A percentile compares a stretch with the other conserved stretches of the same genome.
These are phyloP conservation scores for Cercospora berteroae DNA, from an alignment of 2,329 filamentous ascomycete genomes.

Conservation along the genomic window DNA sequence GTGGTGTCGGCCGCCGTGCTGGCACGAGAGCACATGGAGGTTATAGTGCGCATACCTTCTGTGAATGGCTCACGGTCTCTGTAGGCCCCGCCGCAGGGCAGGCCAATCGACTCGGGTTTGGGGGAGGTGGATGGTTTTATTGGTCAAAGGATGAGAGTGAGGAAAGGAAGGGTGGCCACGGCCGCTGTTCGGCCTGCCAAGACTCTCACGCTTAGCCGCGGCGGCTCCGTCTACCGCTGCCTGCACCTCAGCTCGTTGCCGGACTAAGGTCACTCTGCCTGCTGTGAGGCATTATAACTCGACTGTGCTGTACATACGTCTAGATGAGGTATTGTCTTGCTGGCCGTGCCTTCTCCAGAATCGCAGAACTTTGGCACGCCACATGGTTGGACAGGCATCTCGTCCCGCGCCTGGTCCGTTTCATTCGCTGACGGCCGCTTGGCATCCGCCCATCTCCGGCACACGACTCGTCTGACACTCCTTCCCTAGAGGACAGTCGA, in stretches of 20 bases:
- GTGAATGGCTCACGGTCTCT: not conserved
- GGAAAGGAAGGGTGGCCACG: not conserved
- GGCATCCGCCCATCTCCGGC: not conserved
- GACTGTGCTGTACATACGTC: not conserved
- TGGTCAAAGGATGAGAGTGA: not conserved
- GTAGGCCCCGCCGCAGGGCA: not conserved
- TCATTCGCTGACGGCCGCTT: not conserved
- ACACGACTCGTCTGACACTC: not conserved
- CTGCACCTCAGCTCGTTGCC: not conserved
- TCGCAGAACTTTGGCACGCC: not conserved
- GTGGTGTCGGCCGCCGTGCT: not conserved
- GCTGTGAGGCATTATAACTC: not conserved
- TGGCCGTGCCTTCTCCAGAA: not conserved
- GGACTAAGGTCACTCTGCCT: not conserved
- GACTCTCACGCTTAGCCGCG: not conserved
- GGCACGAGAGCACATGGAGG: not conserved
- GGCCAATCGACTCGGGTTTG: not conserved
- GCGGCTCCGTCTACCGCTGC: not conserved
- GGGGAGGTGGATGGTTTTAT: not conserved
- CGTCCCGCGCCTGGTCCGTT: not conserved
- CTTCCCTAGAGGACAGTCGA: not conserved
- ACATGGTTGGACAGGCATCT: not conserved
- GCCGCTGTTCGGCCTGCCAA: not conserved
- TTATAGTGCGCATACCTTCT: not conserved
- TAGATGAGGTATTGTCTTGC: not conserved